Evolutionary conservation across 768 basidiomycete genomes (phyloP), one percentile per base, ranked within the genome.

Genomic region (Dentipellis sp.): DNA sequence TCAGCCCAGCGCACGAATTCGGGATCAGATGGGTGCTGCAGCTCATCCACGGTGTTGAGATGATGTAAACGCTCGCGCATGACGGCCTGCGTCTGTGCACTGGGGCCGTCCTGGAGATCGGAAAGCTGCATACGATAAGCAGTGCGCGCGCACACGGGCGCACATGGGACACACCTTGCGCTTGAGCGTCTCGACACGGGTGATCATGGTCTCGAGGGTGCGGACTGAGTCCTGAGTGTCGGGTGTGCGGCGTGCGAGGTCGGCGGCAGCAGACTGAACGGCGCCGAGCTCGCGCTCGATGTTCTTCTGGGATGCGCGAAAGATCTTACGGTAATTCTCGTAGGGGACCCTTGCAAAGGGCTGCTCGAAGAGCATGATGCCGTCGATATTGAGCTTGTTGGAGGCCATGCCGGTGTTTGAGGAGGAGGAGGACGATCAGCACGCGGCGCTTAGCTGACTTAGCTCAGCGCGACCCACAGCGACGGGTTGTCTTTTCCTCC

Each of bases 311-410:
- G 86, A 83, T 16, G 84, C 79, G 36, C 91, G 83, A 66, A 94
- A 94, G n/a, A 86, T 78, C 70, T 88, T 90, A 63, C 89, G 84
- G 65, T 91, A 89, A 62, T 88, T 88, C 73, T 94, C 92, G 69
- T 86, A 90, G 10, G 92, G 92, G 11, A 92, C 90, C 63, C 84
- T 75, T 14, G 79, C 80, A 69, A 92, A 90, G 0, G 89, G 89
- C 63, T 93, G 89, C 68, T 93, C 91, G 59, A 93, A 88, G 56
- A 91, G 78, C 66, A 91, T 73, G 11, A 84, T 72, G 0, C 88
- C 88, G 50, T 93, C 91, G 4, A 79, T 64, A 62, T 84, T 86
- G 53, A 88, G 67, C 64, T 84, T 90, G 67, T 67, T 73, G 19
- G 53, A 50, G 34, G 62, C 57, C 70, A 68, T 71, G 40, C 22